phyloP scores from a whole-genome alignment of 805 yeast species.

The Alloascoidea africana region DNA sequence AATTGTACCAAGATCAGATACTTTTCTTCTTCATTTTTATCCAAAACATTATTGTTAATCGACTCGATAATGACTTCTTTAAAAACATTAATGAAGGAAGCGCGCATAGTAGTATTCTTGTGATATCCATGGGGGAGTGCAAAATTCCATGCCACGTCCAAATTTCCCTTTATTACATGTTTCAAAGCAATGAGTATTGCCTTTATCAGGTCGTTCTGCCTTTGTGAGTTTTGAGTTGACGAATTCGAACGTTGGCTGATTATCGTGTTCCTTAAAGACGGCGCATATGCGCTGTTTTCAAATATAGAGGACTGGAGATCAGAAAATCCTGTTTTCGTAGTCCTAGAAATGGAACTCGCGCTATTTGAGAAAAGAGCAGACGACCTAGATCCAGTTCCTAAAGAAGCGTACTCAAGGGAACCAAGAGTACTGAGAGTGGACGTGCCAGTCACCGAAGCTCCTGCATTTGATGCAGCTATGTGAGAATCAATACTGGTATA shows the following conservation, averaged over 20 bases:
- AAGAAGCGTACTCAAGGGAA: too few species aligned
- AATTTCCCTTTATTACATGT: too few species aligned
- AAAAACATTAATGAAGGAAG: background rate
- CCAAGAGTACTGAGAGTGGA: background rate
- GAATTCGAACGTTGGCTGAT: background rate
- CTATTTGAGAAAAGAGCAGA: background rate
- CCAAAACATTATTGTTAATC: background rate
- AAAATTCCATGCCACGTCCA: background rate
- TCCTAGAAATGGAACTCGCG: background rate
- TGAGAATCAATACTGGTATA: too few species aligned
- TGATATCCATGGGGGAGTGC: background rate
- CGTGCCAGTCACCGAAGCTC: too few species aligned
- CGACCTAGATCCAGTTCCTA: too few species aligned
- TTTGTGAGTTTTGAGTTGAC: background rate
- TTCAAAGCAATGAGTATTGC: too few species aligned
- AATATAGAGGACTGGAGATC: background rate
- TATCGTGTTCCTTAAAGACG: background rate
- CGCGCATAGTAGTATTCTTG: background rate
- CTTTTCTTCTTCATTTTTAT: background rate
- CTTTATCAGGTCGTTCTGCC: too few species aligned
- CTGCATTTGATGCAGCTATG: too few species aligned
- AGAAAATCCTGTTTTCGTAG: background rate
- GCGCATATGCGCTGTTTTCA: background rate
- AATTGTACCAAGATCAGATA: background rate
- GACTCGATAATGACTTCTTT: background rate